Conservation (phyloP, 768 basidiomycete species). For the Mycena kentingensis region DNA sequence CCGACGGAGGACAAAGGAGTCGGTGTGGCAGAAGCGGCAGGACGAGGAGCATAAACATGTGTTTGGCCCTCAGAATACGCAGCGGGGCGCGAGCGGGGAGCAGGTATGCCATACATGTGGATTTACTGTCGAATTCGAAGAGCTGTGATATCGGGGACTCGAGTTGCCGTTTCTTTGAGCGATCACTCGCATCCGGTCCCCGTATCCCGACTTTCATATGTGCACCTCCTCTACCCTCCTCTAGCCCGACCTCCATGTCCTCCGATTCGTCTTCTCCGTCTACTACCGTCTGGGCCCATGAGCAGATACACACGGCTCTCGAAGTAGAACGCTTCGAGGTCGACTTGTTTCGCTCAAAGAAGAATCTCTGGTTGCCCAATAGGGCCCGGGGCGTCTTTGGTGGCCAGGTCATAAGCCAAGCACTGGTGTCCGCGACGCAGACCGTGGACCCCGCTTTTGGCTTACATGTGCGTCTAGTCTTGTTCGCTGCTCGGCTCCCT, state of each 20-base stretch:
- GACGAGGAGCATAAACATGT: slow-evolving; percentile 89
- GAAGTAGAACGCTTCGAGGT: slow-evolving; percentile 79
- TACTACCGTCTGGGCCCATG: slow-evolving; percentile 33
- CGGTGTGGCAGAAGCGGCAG: slow-evolving; percentile 84
- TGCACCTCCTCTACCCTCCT: slow-evolving; percentile 3
- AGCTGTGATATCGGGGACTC: slow-evolving; percentile 48
- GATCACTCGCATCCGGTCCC: neutral
- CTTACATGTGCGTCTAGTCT: slow-evolving; percentile 65
- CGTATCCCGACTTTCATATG: neutral
- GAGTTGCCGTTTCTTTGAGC: neutral
- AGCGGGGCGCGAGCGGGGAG: slow-evolving; percentile 54
- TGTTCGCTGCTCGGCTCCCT: neutral
- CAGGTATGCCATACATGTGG: slow-evolving; percentile 90
- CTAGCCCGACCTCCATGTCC: neutral
- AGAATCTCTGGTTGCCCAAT: slow-evolving; percentile 62
- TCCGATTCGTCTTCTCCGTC: neutral
- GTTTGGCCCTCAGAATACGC: slow-evolving; percentile 63
- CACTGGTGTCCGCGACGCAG: slow-evolving; percentile 77
- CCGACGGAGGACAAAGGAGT: slow-evolving; percentile 81
- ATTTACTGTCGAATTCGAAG: slow-evolving; percentile 88
- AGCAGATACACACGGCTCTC: slow-evolving; percentile 70
- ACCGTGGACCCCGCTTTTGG: slow-evolving; percentile 65
- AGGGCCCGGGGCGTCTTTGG: slow-evolving; percentile 78
- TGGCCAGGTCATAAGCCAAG: slow-evolving; percentile 89
- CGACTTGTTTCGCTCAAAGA: slow-evolving; percentile 78